Conservation (phyloP, 768 basidiomycete genomes). For the Termitomyces sp. region DNA sequence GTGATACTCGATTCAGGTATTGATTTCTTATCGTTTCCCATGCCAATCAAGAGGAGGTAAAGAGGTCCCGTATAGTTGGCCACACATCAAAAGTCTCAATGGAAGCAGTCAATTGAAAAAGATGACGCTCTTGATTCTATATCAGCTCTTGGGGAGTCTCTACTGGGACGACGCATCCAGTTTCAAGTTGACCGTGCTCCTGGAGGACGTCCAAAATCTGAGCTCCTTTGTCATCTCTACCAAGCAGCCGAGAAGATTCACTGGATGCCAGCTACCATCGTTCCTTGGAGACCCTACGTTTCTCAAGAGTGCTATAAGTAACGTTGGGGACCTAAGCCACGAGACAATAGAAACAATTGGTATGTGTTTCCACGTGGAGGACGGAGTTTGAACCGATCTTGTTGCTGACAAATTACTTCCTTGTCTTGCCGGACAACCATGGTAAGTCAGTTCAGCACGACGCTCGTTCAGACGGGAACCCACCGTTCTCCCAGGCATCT, state of each 20-base stretch:
- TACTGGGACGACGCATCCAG: neutral
- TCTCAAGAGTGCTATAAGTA: neutral
- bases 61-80: neutral
- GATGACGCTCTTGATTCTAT: neutral
- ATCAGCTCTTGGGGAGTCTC: neutral
- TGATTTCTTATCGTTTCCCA: neutral
- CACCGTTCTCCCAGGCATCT: slow-evolving; percentile 47
- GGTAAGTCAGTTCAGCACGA: neutral
- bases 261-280: neutral
- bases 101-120: neutral
- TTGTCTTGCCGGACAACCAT: neutral
- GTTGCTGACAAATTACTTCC: neutral
- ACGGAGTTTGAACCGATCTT: neutral
- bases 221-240: neutral
- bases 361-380: neutral
- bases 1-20: neutral
- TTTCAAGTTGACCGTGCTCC: neutral
- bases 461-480: neutral
- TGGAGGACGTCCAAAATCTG: neutral
- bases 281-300: no score
- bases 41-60: neutral
- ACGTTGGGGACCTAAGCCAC: no score
- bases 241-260: neutral
- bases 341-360: no score
- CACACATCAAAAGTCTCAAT: neutral